Evolutionary conservation across 257 asterid genomes (phyloP).

Genomic region (Mentha longifolia): DNA sequence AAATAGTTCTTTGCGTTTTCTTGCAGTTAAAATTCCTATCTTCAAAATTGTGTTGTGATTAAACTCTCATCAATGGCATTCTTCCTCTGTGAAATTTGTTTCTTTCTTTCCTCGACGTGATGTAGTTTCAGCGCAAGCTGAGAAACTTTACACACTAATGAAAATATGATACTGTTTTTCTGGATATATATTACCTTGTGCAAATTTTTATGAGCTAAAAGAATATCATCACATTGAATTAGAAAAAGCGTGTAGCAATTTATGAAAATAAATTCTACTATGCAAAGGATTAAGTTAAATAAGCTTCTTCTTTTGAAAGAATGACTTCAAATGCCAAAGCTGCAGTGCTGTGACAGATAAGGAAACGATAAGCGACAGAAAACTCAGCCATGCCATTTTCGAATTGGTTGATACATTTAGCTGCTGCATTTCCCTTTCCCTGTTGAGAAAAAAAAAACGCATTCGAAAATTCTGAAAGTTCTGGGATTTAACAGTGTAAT

Average conservation of each 20-base stretch:
- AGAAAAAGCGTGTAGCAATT: background rate
- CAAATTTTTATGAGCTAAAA: background rate
- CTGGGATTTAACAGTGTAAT: background rate
- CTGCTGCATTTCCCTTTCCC: constrained; percentile 86
- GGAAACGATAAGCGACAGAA: constrained; percentile 60
- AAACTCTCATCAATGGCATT: constrained; percentile 14
- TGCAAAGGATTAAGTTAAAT: constrained; percentile 42
- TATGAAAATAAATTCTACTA: background rate
- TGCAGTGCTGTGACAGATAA: constrained; percentile 75
- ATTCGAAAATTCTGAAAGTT: background rate
- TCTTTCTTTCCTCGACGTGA: constrained; percentile 11
- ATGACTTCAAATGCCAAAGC: constrained; percentile 80
- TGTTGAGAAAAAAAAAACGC: constrained; percentile 30
- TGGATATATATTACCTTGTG: background rate
- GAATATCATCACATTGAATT: background rate
- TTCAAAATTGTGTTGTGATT: background rate
- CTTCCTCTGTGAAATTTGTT: constrained; percentile 25
- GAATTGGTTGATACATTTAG: constrained; percentile 72
- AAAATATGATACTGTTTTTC: background rate
- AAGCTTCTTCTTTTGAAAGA: constrained; percentile 88
- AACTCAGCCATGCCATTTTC: constrained; percentile 74
- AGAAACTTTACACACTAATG: constrained; percentile 1
- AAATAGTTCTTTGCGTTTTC: background rate
- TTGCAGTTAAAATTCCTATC: background rate
- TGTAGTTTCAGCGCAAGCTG: constrained; percentile 36